Percentiles rank a stretch among this genome's conserved stretches.
Conservation (phyloP, 2,329 filamentous ascomycete genomes). For the Aureobasidium sp. region DNA sequence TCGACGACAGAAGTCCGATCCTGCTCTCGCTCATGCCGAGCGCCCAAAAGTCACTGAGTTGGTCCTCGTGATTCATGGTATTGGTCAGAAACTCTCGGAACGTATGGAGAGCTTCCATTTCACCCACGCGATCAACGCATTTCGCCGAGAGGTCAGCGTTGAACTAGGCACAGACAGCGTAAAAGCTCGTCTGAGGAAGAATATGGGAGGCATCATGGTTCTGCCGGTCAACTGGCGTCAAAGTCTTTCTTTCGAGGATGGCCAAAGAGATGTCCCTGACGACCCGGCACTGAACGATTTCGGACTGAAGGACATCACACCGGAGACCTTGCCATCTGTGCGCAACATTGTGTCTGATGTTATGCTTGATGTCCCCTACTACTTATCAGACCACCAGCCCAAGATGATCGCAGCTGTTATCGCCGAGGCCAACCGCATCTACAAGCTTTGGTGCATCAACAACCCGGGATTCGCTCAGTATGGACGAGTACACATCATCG, state of each 20-base stretch:
- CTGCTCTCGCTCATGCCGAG: conserved; percentile 54
- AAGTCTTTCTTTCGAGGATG: conserved; percentile 78
- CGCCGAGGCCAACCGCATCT: conserved; percentile 89
- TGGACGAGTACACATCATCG: conserved; percentile 84
- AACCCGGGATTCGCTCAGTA: conserved; percentile 71
- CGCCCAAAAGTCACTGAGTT: conserved; percentile 72
- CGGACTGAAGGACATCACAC: conserved; percentile 80
- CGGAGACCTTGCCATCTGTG: conserved; percentile 78
- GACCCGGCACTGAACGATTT: conserved; percentile 54
- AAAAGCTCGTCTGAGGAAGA: conserved; percentile 63
- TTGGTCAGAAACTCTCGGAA: conserved; percentile 92
- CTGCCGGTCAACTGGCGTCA: conserved; percentile 87
- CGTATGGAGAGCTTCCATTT: conserved; percentile 95
- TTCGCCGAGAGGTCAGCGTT: conserved; percentile 75
- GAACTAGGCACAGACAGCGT: conserved; percentile 68
- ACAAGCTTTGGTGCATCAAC: conserved; percentile 86
- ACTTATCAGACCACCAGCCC: conserved; percentile 89
- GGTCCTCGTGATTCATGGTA: conserved; percentile 85
- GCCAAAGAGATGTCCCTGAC: conserved; percentile 48
- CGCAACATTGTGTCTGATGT: conserved; percentile 91
- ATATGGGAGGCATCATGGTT: conserved; percentile 87
- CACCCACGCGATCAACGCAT: conserved; percentile 87
- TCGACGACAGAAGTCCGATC: conserved; percentile 39
- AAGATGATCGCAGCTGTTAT: conserved; percentile 91
- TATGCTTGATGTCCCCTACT: conserved; percentile 97